A percentile compares a stretch with the other conserved stretches of the same genome.
Conservation (phyloP, 768 basidiomycete genomes). For the Xerocomellus amylosporus region DNA sequence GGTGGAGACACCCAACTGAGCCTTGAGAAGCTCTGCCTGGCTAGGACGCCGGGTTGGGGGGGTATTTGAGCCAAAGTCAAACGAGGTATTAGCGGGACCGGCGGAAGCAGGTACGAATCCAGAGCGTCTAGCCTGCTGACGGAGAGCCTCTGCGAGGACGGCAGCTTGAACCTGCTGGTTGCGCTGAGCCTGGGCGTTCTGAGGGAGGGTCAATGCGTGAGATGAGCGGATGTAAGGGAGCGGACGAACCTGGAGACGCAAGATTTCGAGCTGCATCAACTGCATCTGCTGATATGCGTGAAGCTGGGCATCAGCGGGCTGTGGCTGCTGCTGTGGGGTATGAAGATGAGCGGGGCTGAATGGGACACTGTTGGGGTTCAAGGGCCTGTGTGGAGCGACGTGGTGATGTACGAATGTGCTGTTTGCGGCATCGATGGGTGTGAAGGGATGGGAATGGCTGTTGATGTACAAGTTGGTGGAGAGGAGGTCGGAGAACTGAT, state of each 20-base stretch:
- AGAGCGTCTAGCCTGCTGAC: conserved; percentile 45
- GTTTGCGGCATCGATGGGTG: conserved; percentile 66
- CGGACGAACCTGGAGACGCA: conserved; percentile 68
- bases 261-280: conserved; percentile 80
- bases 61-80: conserved; percentile 60
- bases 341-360: conserved; percentile 44
- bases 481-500: conserved; percentile 58
- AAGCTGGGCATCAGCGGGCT: conserved; percentile 45
- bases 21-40: conserved; percentile 64
- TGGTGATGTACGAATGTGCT: conserved; percentile 68
- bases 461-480: conserved; percentile 51
- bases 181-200: conserved; percentile 67
- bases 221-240: neutral
- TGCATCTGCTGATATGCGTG: conserved; percentile 73
- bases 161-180: conserved; percentile 66
- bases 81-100: conserved; percentile 60
- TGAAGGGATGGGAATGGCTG: conserved; percentile 49
- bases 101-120: conserved; percentile 61
- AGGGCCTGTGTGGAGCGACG: conserved; percentile 48
- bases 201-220: conserved; percentile 11
- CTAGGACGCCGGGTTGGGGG: conserved; percentile 64
- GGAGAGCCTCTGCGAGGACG: conserved; percentile 56
- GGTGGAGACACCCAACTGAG: conserved; percentile 49
- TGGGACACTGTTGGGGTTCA: conserved; percentile 50
- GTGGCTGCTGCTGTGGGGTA: conserved; percentile 38